phyloP scores from a whole-genome alignment of 1,139 yeast genomes.

The Blastobotrys arbuscula region DNA sequence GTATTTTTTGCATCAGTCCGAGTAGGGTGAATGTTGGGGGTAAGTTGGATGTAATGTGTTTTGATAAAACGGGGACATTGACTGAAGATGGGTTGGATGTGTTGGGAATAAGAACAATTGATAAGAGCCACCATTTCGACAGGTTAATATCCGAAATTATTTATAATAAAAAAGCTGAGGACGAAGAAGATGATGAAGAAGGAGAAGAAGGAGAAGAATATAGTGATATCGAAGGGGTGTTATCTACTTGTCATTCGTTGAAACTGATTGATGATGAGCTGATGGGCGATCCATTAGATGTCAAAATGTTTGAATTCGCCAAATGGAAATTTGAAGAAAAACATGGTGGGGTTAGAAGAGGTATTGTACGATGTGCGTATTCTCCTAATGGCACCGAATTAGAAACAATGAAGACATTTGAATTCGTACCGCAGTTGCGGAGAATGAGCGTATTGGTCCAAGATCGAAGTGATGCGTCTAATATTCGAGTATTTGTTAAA shows the following conservation, averaged over 20 bases:
- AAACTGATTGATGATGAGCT: slow-evolving; percentile 71
- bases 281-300: slow-evolving; percentile 90
- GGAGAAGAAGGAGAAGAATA: not conserved
- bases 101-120: slow-evolving; percentile 69
- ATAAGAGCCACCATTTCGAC: slow-evolving; percentile 40
- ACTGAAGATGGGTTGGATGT: slow-evolving; percentile 97
- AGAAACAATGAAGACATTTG: slow-evolving; percentile 66
- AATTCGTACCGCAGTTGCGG: slow-evolving; percentile 76
- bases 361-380: slow-evolving; percentile 38
- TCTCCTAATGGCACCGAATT: slow-evolving; percentile 37
- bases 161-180: not conserved
- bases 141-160: slow-evolving; percentile 13
- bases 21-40: slow-evolving; percentile 93
- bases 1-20: slow-evolving; percentile 87
- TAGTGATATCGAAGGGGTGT: slow-evolving; percentile 34
- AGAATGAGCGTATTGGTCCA: slow-evolving; percentile 82
- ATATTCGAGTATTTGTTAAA: slow-evolving; percentile 57
- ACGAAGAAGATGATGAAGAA: not conserved
- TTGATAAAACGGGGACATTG: slow-evolving; percentile 95
- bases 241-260: slow-evolving; percentile 86
- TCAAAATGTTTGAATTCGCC: slow-evolving; percentile 88
- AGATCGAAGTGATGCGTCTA: slow-evolving; percentile 25
- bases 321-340: slow-evolving; percentile 71
- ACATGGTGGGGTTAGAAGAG: slow-evolving; percentile 37
- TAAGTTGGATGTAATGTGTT: slow-evolving; percentile 80